Conservation (phyloP, 768 basidiomycete genomes). For the Boletus sp. region DNA sequence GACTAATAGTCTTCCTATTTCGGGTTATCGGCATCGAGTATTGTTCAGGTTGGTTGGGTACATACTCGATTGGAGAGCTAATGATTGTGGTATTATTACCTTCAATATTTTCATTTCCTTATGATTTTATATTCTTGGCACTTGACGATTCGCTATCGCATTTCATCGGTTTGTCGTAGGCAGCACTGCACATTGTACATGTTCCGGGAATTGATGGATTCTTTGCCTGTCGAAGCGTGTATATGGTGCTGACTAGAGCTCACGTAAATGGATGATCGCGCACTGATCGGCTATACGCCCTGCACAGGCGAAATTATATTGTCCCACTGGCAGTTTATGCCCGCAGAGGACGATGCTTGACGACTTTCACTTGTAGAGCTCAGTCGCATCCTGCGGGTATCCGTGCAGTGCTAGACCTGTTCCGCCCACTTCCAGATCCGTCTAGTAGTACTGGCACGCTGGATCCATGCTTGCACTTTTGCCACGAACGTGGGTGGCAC, state of each 20-base stretch:
- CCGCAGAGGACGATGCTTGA: background rate
- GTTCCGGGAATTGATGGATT: slow-evolving; percentile 10
- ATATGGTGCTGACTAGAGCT: background rate
- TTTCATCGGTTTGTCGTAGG: slow-evolving; percentile 32
- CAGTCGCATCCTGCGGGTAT: slow-evolving; percentile 5
- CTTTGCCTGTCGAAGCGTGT: background rate
- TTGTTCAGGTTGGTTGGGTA: slow-evolving; percentile 28
- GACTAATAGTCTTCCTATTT: slow-evolving; percentile 32
- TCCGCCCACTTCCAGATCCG: slow-evolving; percentile 23
- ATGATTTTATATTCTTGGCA: slow-evolving; percentile 31
- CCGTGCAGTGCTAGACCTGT: slow-evolving; percentile 7
- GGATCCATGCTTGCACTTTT: background rate
- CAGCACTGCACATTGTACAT: slow-evolving; percentile 27
- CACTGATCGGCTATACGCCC: too few relatives aligned
- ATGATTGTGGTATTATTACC: slow-evolving; percentile 31
- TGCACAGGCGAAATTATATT: background rate
- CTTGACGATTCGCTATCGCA: slow-evolving; percentile 26
- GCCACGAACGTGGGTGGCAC: slow-evolving; percentile 4
- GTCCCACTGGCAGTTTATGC: background rate
- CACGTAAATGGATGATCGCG: too few relatives aligned
- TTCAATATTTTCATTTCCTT: slow-evolving; percentile 20
- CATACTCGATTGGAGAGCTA: slow-evolving; percentile 31
- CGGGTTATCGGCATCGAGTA: slow-evolving; percentile 29
- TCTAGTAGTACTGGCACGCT: slow-evolving; percentile 6
- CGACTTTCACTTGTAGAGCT: slow-evolving; percentile 1